Conservation (phyloP, 495 filamentous ascomycete genomes). For the Bathelium albidoporum region DNA sequence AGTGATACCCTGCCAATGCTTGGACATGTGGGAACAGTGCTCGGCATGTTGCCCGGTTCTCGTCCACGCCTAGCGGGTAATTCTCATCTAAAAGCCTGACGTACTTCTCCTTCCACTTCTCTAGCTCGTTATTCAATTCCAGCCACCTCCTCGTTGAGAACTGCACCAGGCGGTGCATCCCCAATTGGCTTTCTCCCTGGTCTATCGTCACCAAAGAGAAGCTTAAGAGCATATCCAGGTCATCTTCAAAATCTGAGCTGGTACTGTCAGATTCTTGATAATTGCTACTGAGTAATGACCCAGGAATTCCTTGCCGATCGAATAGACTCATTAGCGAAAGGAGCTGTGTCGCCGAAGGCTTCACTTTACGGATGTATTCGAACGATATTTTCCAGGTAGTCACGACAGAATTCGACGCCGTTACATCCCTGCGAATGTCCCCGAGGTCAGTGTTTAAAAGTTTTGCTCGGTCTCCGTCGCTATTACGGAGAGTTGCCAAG, state of each 20-base stretch:
- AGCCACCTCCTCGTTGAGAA: background rate
- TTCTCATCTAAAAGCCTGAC: background rate
- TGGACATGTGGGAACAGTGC: conserved; percentile 24
- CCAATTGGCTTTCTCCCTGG: background rate
- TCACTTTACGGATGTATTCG: conserved; percentile 7
- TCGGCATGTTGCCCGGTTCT: conserved; percentile 27
- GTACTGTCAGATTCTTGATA: background rate
- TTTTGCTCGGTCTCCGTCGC: conserved; percentile 1
- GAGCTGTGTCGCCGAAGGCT: conserved; percentile 26
- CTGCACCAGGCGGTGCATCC: conserved; percentile 11
- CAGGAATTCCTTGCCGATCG: conserved; percentile 24
- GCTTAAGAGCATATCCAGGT: conserved; percentile 33
- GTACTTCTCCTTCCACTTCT: conserved; percentile 19
- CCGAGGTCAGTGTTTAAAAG: background rate
- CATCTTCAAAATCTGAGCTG: conserved; percentile 31
- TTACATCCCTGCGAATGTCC: conserved; percentile 8
- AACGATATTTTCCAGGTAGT: conserved; percentile 17
- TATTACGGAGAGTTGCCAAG: conserved; percentile 5
- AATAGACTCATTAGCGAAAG: conserved; percentile 31
- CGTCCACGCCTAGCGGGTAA: conserved; percentile 7
- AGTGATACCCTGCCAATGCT: conserved; percentile 12
- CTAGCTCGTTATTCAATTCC: background rate
- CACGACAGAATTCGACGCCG: conserved; percentile 10
- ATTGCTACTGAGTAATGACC: conserved; percentile 13
- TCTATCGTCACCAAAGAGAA: conserved; percentile 34